phyloP scores from a whole-genome alignment of 805 yeast species.

The Kregervanrija fluxuum region DNA sequence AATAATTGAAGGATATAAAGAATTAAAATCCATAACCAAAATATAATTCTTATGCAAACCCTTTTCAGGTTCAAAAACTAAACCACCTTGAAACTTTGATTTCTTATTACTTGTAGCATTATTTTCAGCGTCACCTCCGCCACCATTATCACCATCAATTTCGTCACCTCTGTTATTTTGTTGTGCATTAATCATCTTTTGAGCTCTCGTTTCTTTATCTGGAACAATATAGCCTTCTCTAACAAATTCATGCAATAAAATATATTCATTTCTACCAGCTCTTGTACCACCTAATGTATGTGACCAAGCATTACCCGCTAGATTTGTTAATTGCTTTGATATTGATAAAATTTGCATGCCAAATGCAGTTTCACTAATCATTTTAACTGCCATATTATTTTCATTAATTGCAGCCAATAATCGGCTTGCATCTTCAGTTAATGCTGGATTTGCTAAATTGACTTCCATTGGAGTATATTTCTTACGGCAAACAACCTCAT shows the following conservation, averaged over 20 bases:
- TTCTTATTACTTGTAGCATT: conserved; percentile 38
- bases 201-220: conserved; percentile 41
- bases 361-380: conserved; percentile 73
- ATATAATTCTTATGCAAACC: conserved; percentile 87
- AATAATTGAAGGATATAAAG: conserved; percentile 92
- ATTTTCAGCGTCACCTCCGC: conserved; percentile 36
- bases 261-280: conserved; percentile 91
- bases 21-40: conserved; percentile 96
- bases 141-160: conserved; percentile 28
- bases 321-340: conserved; percentile 82
- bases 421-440: conserved; percentile 58
- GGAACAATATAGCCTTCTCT: conserved; percentile 80
- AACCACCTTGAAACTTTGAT: conserved; percentile 37
- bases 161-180: conserved; percentile 14
- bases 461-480: conserved; percentile 59
- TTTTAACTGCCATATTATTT: conserved; percentile 55
- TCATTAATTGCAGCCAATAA: conserved; percentile 66
- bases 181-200: conserved; percentile 20
- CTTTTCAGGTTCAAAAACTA: conserved; percentile 93
- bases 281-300: conserved; percentile 92
- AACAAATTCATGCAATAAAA: conserved; percentile 85
- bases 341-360: conserved; percentile 79
- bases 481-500: conserved; percentile 64
- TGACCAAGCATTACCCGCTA: conserved; percentile 98
- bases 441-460: conserved; percentile 60